phyloP scores from a whole-genome alignment of 1,284 basidiomycete species.

The Austroboletus novae-zelandiae region DNA sequence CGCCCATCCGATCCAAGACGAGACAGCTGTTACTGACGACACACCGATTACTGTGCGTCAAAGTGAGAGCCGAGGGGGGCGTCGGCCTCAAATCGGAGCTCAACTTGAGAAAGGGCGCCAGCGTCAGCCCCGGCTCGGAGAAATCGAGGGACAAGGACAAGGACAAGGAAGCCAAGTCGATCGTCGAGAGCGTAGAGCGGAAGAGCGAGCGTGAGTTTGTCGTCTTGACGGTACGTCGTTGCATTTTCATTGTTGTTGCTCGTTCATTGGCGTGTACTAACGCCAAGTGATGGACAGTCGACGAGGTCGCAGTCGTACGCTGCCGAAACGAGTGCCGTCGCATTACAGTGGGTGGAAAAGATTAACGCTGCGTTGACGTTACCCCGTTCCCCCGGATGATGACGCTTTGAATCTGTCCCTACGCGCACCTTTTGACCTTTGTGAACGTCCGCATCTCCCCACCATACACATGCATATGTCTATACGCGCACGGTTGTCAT shows the following conservation, averaged over 20 bases:
- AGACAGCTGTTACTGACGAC: constrained; percentile 61
- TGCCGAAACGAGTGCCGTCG: constrained; percentile 40
- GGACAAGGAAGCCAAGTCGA: constrained; percentile 38
- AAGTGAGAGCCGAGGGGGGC: constrained; percentile 39
- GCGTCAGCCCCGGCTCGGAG: constrained; percentile 40
- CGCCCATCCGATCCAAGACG: constrained; percentile 48
- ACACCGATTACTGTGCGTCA: constrained; percentile 55
- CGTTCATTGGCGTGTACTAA: not conserved
- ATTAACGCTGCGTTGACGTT: constrained; percentile 32
- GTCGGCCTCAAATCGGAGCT: constrained; percentile 51
- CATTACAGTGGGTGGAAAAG: constrained; percentile 50
- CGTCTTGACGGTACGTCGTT: constrained; percentile 52
- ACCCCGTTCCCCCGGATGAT: constrained; percentile 8
- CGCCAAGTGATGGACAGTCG: constrained; percentile 35
- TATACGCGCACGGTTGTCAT: constrained; percentile 1
- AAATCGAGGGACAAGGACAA: constrained; percentile 40
- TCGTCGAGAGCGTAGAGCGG: constrained; percentile 48
- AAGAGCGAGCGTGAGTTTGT: constrained; percentile 62
- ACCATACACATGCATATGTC: not conserved
- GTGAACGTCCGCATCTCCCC: not conserved
- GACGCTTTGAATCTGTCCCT: too few relatives aligned
- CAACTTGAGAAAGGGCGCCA: constrained; percentile 33
- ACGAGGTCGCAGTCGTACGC: constrained; percentile 54
- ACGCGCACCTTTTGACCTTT: too few relatives aligned
- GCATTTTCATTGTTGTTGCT: not conserved